These are phyloP conservation scores for Erodium moschatum DNA, from an alignment of 441 rosid genomes.

Conservation along the genomic window DNA sequence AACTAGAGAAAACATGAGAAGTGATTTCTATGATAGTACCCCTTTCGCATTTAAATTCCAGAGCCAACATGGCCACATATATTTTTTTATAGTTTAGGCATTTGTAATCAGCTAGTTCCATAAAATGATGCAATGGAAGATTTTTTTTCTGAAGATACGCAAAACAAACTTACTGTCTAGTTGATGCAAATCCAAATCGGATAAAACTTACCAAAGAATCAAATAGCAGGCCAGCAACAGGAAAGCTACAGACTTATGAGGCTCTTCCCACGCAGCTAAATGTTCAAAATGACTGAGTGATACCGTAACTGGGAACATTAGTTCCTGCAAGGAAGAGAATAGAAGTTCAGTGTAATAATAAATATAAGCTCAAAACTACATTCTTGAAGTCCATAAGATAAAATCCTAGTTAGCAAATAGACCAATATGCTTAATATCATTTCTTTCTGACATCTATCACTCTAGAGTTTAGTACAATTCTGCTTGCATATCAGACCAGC, in stretches of 20 bases:
- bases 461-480: not conserved
- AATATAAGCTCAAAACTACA: not conserved
- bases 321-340: constrained; percentile 41
- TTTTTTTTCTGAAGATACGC: no score
- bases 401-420: not conserved
- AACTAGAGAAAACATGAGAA: no score
- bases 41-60: not conserved
- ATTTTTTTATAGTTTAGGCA: no score
- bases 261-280: constrained; percentile 63
- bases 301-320: constrained; percentile 52
- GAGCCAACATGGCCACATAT: not conserved
- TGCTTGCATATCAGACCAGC: not conserved
- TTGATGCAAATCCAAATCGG: constrained; percentile 5
- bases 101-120: not conserved
- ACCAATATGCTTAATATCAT: no score
- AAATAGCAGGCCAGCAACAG: constrained; percentile 39
- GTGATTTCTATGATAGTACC: not conserved
- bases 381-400: not conserved
- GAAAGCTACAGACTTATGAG: constrained; percentile 51
- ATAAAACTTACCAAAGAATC: constrained; percentile 46
- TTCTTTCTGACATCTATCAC: not conserved
- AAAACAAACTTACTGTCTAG: constrained; percentile 13
- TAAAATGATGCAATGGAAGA: no score
- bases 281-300: constrained; percentile 34
- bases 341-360: not conserved